phyloP scores from a whole-genome alignment of 2,329 filamentous ascomycete species.

The Penicillium capsulatum region DNA sequence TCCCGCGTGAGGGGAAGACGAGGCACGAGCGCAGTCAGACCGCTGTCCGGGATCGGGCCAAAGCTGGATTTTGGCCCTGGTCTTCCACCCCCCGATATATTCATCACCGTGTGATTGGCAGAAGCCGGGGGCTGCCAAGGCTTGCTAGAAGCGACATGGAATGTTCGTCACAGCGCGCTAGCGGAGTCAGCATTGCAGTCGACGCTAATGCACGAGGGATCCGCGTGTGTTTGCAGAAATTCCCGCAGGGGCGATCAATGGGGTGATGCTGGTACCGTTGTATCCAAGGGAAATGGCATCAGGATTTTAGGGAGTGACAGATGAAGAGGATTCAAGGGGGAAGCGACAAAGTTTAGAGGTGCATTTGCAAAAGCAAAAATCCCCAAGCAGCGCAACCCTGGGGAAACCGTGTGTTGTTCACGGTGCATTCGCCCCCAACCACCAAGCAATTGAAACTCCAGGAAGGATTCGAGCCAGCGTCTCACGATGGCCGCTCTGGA shows the following conservation, averaged over 20 bases:
- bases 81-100: background rate
- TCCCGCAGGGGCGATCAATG: conserved; percentile 13
- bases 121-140: conserved; percentile 2
- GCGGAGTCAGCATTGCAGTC: conserved; percentile 1
- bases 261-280: background rate
- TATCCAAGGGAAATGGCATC: too few relatives aligned
- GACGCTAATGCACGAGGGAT: conserved; percentile 16
- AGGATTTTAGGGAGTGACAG: too few relatives aligned
- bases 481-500: conserved; percentile 18
- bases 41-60: conserved; percentile 10
- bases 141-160: conserved; percentile 26
- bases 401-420: too few relatives aligned
- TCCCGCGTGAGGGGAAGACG: conserved; percentile 1
- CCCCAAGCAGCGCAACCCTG: too few relatives aligned
- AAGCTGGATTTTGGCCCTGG: background rate
- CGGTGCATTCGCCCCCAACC: conserved; percentile 2
- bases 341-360: too few relatives aligned
- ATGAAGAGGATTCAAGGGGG: too few relatives aligned
- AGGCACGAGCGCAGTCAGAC: conserved; percentile 12
- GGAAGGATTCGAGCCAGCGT: conserved; percentile 18
- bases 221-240: conserved; percentile 19
- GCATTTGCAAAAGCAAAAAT: too few relatives aligned
- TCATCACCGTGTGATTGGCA: background rate
- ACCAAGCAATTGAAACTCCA: background rate
- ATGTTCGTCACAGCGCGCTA: conserved; percentile 9